Conservation (phyloP, 345 rosid genomes). For the Sonneratia alba region DNA sequence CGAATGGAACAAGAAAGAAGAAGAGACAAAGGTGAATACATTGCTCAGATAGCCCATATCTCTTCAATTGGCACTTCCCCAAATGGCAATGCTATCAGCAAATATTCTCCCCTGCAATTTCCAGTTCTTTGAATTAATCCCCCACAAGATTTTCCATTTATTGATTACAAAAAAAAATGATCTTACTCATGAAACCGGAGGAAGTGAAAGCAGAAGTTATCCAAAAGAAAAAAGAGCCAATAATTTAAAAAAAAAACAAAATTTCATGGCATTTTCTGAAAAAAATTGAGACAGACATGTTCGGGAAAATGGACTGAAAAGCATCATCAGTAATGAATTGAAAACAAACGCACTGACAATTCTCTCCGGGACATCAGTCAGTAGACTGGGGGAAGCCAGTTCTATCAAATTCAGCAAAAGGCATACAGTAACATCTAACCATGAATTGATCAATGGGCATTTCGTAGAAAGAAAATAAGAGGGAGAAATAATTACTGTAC, state of each 20-base stretch:
- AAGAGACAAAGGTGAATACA: neutral
- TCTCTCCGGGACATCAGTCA: neutral
- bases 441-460: neutral
- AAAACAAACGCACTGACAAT: neutral
- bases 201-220: neutral
- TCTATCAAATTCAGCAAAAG: neutral
- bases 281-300: neutral
- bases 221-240: neutral
- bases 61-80: neutral
- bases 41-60: constrained; percentile 4
- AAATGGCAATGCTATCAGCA: neutral
- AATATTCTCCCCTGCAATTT: neutral
- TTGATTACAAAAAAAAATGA: neutral
- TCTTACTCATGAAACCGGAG: neutral
- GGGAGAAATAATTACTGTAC: neutral
- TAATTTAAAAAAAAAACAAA: neutral
- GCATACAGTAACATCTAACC: neutral
- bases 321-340: neutral
- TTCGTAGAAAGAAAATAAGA: neutral
- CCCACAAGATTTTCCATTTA: neutral
- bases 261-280: neutral
- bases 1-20: neutral
- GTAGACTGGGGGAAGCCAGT: too few species aligned
- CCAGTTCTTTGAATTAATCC: neutral
- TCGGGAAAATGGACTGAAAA: neutral